Evolutionary conservation across 768 basidiomycete species (phyloP), one percentile per base, ranked within the genome.

Genomic region (Paxillus involutus): DNA sequence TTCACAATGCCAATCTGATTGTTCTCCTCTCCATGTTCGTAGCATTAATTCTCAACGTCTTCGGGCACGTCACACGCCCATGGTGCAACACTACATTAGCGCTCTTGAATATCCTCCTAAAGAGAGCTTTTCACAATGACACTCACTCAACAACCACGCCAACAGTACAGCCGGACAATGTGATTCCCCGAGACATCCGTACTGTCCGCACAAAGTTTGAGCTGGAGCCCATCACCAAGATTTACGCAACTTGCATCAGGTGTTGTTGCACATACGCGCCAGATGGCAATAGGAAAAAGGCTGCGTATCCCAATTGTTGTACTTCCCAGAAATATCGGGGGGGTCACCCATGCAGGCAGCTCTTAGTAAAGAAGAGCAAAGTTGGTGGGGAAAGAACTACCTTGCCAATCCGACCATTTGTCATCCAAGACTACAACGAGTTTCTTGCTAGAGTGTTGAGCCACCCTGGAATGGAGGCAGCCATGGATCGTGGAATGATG

Each of bases 391-490:
- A 0, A 19, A 36, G 17, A 35, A 12, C 35, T 11, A 32, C 44
- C 13, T 35, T 13, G 1, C 66, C 59, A 2, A 46, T 55, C 6
- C 54, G 47, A 11, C 48, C 52, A 8, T 73, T 61, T 36, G 29
- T 64, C 2, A 62, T 70, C 16, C 66, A 73, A n/a, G 63, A 71
- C 24, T 47, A 70, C 2, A 56, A 63, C 3, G 40, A 67, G 12
- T 76, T 69, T 56, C 24, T 72, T 6, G 66, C 53, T 1, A n/a
- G 60, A 3, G 36, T 76, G 26, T 47, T 68, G 9, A 65, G 58
- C 19, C 51, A 54, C 5, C 60, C 56, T 0, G 72, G 65, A 0
- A 62, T 67, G 13, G 71, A 73, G 47, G 57, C 59, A 3, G 51
- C 51, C 9, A 62, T 76, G 54, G 68, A 73, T 33, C 45, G 35